These are phyloP conservation scores for Prunus kanzakura DNA, from an alignment of 306 rosid genomes.

Conservation along the genomic window DNA sequence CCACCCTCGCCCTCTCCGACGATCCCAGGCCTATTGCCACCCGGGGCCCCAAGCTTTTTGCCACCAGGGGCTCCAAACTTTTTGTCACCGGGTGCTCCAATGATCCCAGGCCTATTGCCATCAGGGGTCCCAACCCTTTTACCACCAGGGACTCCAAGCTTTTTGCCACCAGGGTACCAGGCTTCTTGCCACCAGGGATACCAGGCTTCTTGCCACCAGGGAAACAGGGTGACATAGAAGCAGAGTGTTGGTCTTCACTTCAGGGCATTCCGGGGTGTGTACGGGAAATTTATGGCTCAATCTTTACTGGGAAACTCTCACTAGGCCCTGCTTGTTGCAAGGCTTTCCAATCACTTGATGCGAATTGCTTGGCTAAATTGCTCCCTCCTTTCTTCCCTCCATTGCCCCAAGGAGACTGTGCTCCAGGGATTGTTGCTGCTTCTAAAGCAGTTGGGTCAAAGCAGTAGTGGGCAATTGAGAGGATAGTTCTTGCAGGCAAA, in stretches of 20 bases:
- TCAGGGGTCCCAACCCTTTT: background rate
- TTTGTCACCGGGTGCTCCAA: background rate
- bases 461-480: background rate
- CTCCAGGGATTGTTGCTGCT: background rate
- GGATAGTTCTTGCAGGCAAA: background rate
- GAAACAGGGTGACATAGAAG: background rate
- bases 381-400: slow-evolving; percentile 15
- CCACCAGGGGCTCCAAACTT: background rate
- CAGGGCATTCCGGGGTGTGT: background rate
- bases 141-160: background rate
- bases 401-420: slow-evolving; percentile 3
- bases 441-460: background rate
- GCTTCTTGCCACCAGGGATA: background rate
- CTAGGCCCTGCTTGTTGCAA: slow-evolving; percentile 20
- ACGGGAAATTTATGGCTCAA: background rate
- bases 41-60: background rate
- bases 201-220: background rate
- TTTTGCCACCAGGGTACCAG: background rate
- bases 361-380: slow-evolving; percentile 4
- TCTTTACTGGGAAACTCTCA: background rate
- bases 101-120: too few relatives aligned
- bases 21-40: background rate
- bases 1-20: background rate
- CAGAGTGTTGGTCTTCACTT: slow-evolving; percentile 13
- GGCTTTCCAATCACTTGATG: background rate